phyloP scores from a whole-genome alignment of 768 basidiomycete species.

The Agaricus blazei region DNA sequence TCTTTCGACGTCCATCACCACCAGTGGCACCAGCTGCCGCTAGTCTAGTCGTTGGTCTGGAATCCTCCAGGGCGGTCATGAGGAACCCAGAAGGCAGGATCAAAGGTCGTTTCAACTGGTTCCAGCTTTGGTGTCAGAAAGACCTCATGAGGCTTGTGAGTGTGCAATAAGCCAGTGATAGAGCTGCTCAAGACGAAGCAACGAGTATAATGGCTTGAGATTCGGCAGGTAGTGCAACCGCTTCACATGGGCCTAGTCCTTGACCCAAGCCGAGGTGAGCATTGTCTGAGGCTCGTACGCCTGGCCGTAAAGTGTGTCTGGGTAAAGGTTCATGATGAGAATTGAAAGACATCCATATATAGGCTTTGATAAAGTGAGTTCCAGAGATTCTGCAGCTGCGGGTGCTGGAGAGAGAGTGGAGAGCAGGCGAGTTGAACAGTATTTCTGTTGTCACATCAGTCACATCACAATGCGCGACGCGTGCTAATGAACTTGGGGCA shows the following conservation, averaged over 20 bases:
- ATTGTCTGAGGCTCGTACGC: conserved; percentile 53
- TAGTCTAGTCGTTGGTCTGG: conserved; percentile 17
- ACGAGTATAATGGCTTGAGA: conserved; percentile 44
- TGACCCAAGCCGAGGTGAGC: conserved; percentile 59
- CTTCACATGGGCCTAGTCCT: conserved; percentile 29
- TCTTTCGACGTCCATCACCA: conserved; percentile 17
- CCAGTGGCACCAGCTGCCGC: conserved; percentile 20
- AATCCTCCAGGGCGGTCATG: conserved; percentile 15
- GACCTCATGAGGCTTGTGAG: conserved; percentile 13
- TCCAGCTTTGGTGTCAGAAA: conserved; percentile 56
- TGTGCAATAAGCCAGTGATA: neutral
- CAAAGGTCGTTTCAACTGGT: conserved; percentile 64
- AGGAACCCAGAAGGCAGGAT: conserved; percentile 34
- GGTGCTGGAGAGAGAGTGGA: conserved; percentile 81
- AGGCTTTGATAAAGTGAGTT: conserved; percentile 74
- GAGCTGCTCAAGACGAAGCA: conserved; percentile 36
- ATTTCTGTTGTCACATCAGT: conserved; percentile 70
- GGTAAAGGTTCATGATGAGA: conserved; percentile 48
- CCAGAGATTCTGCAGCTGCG: conserved; percentile 82
- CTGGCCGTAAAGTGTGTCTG: conserved; percentile 52
- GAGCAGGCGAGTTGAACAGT: conserved; percentile 77
- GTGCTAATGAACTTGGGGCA: neutral
- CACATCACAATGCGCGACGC: neutral
- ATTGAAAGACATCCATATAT: conserved; percentile 21
- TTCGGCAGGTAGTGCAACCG: conserved; percentile 25